These are phyloP conservation scores for Neonectria punicea DNA, from an alignment of 2,329 filamentous ascomycete genomes.

Conservation along the genomic window DNA sequence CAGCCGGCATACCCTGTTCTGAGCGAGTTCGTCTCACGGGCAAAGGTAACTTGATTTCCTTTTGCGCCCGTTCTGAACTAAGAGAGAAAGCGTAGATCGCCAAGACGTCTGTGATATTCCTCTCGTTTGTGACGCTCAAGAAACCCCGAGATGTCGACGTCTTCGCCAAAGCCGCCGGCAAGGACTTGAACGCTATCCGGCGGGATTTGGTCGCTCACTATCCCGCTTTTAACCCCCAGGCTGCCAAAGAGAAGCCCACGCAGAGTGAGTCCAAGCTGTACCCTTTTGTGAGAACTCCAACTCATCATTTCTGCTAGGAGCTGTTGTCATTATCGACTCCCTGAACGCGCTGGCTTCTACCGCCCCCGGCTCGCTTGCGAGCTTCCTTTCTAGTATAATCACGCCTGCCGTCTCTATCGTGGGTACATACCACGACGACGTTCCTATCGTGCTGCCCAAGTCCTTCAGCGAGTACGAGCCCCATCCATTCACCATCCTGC, in stretches of 20 bases:
- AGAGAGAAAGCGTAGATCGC: conserved; percentile 55
- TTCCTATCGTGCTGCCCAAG: conserved; percentile 65
- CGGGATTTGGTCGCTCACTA: conserved; percentile 69
- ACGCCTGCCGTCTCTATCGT: conserved; percentile 77
- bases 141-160: conserved; percentile 72
- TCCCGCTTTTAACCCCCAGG: conserved; percentile 50
- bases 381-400: conserved; percentile 76
- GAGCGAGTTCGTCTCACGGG: conserved; percentile 78
- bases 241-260: conserved; percentile 48
- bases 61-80: background rate
- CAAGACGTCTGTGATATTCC: conserved; percentile 76
- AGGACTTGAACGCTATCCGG: conserved; percentile 64
- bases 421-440: conserved; percentile 84
- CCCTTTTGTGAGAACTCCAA: background rate
- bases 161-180: conserved; percentile 73
- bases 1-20: conserved; percentile 79
- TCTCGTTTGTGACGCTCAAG: conserved; percentile 80
- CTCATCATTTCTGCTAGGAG: conserved; percentile 59
- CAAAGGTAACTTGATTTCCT: conserved; percentile 64
- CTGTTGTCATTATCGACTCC: conserved; percentile 82
- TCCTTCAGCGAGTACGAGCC: conserved; percentile 69
- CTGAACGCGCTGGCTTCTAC: conserved; percentile 73
- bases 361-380: conserved; percentile 67
- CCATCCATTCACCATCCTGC: conserved; percentile 75
- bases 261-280: conserved; percentile 53